Base-by-base conservation (phyloP, 2,329 filamentous ascomycete genomes). In the Calonectria pseudoreteaudii region DNA sequence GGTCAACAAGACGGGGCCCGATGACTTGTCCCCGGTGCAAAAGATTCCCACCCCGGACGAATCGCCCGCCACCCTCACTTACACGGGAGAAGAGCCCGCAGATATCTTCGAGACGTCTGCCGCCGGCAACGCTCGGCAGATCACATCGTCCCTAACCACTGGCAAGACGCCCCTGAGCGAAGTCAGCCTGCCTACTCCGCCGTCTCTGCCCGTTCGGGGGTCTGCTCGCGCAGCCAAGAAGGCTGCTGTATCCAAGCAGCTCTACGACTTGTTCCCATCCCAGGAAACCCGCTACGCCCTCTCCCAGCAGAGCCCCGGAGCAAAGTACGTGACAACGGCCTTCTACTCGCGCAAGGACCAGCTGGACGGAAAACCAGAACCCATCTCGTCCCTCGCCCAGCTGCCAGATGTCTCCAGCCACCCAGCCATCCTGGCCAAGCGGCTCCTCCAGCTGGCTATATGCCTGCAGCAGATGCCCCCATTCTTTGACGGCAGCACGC, bases 391-490 rank as follows among this genome's bases (percentile, higher is more conserved):
- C 4, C 53, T 81, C 10, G 78, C 80, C 0, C 71, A 77, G 13
- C 73, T 82, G 72, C 44, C 85, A 76, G 67, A 88, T 85, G 76
- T 87, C 83, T 26, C 80, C 0, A 84, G 84, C 31, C 89, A 90
- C 76, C 89, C 89, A 0, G 83, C 87, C 3, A 74, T 89, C 8
- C 80, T 91, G 2, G 88, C 88, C 2, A 86, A 85, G 70, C 83
- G 86, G 9, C 83, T 91, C 28, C 82, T 91, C 14, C 85, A 88
- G 34, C 75, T 90, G 5, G 83, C 84, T 2, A 82, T 86, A 16
- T 87, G 85, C 71, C 82, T 90, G 14, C 88, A 90, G 78, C 86
- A 87, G 36, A 79, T 89, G 38, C 83, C 85, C 0, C 85, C 85
- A 0, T 72, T 73, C 38, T 80, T 81, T 23, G 75, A 83, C 34